phyloP scores from a whole-genome alignment of 2,329 filamentous ascomycete genomes.

The Hymenoscyphus occultus region DNA sequence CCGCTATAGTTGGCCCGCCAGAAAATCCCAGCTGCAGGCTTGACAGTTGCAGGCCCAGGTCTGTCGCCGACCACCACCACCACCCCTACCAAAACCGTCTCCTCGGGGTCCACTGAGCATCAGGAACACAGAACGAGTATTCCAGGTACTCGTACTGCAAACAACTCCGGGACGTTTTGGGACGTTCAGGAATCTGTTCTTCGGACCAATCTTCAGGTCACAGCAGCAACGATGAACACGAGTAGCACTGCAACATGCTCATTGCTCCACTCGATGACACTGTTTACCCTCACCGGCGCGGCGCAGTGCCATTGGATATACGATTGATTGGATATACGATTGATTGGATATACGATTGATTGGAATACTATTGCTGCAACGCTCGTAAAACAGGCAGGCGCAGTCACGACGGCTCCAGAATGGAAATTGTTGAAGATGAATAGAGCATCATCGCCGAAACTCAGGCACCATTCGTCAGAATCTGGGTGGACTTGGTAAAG shows the following conservation, averaged over 20 bases:
- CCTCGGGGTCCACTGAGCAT: background rate
- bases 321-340: too few relatives aligned
- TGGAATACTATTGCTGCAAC: background rate
- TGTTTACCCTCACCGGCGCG: background rate
- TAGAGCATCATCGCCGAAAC: background rate
- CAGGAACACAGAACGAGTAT: background rate
- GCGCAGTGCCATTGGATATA: slow-evolving; percentile 2
- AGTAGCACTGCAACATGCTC: background rate
- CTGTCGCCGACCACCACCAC: slow-evolving; percentile 1
- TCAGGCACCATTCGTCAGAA: background rate
- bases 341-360: background rate
- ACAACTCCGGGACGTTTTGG: too few relatives aligned
- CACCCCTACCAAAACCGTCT: background rate
- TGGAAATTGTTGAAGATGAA: background rate
- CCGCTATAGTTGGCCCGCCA: background rate
- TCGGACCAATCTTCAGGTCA: background rate
- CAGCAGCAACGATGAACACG: background rate
- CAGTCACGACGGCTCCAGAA: background rate
- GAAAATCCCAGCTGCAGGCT: background rate
- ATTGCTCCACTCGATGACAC: background rate
- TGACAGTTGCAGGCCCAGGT: background rate
- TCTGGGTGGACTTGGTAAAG: background rate
- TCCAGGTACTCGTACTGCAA: background rate
- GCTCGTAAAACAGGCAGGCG: background rate
- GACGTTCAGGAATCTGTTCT: background rate